Evolutionary conservation across 2,329 filamentous ascomycete species (phyloP), one percentile per base, ranked within the genome.

Genomic region (Colletotrichum lini): DNA sequence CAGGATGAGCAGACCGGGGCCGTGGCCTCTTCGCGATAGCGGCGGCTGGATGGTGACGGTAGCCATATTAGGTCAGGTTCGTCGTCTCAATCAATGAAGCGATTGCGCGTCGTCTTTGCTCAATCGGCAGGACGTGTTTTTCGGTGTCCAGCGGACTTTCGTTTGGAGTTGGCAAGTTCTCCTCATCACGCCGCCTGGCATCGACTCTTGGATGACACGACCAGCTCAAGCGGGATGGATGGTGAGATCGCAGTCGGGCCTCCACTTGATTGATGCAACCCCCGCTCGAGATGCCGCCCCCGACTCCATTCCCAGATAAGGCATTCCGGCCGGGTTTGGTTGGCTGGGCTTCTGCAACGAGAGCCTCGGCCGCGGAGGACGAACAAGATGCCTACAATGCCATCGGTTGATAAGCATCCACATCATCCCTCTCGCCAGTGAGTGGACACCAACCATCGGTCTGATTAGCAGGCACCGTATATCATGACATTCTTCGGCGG

Each of bases 1-100:
- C 45, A 82, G 18, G 15, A 81, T 73, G 7, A 82, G 54, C 16
- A 82, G 75, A 26, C 79, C 80, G 0, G 81, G 81, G 2, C 81
- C 81, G 16, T 70, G 64, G 44, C 80, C 81, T 18, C 77, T 75
- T 35, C 80, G 75, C 54, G 77, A 77, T 30, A 80, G 73, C 26
- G 79, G 78, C 49, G 72, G 75, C 42, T 78, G 77, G 18, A 73
- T 61, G 6, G 72, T 60, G 23, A 69, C 53, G 21, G 49, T 52
- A 45, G 65, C 38, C 68, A 71, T 71, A 38, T 16, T 52, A 18
- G 16, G 23, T 56, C 18, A 15, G 38, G 5, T 38, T 26, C 5
- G 44, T 30, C 15, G 35, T 44, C 47, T n/a, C 6, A 40, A 23
- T 35, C 30, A 23, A 9, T 1, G 6, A 23, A 50, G 15, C 35